These are phyloP conservation scores for Populus tomentosa DNA, from an alignment of 441 rosid genomes.

Conservation along the genomic window DNA sequence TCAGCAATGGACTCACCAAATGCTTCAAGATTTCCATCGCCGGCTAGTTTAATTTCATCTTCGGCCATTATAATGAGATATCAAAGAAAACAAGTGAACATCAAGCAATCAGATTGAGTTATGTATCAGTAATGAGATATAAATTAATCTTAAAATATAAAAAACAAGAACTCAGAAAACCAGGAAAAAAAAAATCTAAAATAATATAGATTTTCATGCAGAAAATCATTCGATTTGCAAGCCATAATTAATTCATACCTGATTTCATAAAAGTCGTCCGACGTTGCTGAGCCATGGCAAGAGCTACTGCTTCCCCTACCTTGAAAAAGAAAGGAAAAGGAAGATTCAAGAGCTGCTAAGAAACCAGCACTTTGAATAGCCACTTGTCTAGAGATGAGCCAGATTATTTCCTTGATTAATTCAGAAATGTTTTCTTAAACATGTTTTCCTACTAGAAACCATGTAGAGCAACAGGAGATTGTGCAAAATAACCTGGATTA, in stretches of 20 bases:
- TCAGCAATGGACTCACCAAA: conserved; percentile 52
- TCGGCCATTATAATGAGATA: conserved; percentile 16
- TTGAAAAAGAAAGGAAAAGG: conserved; percentile 17
- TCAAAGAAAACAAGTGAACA: not conserved
- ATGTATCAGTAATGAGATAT: not conserved
- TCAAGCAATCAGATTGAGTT: not conserved
- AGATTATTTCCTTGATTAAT: not conserved
- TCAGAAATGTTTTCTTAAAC: not conserved
- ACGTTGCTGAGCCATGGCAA: conserved; percentile 70
- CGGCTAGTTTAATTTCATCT: conserved; percentile 71
- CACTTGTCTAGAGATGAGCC: not conserved
- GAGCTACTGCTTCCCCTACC: conserved; percentile 84
- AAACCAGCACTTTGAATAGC: not conserved
- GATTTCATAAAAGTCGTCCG: conserved; percentile 35
- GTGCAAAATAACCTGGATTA: not conserved
- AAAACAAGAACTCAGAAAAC: not conserved
- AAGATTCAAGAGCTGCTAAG: conserved; percentile 1
- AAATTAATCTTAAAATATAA: not conserved
- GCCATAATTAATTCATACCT: conserved; percentile 23
- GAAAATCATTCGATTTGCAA: not conserved
- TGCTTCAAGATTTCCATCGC: conserved; percentile 74
- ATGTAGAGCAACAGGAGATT: not conserved
- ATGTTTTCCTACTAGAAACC: not conserved
- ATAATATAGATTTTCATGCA: not conserved
- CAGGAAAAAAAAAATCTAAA: not conserved